A percentile compares a stretch with the other conserved stretches of the same genome.
Conservation (phyloP, 257 asterid genomes). For the Lycium barbarum region DNA sequence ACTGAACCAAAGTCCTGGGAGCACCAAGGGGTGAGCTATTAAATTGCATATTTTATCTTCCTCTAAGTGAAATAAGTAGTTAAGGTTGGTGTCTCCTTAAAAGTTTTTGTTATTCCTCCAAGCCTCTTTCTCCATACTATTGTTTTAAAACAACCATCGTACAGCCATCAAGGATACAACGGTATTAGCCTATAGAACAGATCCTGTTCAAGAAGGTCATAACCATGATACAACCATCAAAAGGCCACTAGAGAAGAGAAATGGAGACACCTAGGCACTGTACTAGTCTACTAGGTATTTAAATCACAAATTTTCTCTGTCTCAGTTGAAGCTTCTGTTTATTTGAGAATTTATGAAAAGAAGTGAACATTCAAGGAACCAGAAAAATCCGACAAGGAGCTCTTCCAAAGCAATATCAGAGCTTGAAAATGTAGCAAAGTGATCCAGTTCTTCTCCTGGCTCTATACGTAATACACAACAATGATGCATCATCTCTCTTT, state of each 20-base stretch:
- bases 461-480: constrained; percentile 1
- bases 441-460: constrained; percentile 18
- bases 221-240: background rate
- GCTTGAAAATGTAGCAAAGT: background rate
- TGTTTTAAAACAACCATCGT: background rate
- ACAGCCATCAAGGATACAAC: background rate
- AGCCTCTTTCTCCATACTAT: background rate
- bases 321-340: background rate
- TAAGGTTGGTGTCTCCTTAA: background rate
- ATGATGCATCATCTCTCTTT: background rate
- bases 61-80: background rate
- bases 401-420: background rate
- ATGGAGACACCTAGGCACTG: background rate
- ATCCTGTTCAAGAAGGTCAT: too few species aligned
- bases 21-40: background rate
- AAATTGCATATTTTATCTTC: constrained; percentile 10
- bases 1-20: background rate
- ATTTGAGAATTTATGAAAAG: background rate
- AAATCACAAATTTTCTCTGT: constrained; percentile 17
- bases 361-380: background rate
- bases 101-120: background rate
- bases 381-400: background rate
- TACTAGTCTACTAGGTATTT: background rate
- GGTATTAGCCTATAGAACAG: too few species aligned
- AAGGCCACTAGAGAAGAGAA: background rate